Conservation (phyloP, 2,329 filamentous ascomycete species). For the Fusarium algeriense region DNA sequence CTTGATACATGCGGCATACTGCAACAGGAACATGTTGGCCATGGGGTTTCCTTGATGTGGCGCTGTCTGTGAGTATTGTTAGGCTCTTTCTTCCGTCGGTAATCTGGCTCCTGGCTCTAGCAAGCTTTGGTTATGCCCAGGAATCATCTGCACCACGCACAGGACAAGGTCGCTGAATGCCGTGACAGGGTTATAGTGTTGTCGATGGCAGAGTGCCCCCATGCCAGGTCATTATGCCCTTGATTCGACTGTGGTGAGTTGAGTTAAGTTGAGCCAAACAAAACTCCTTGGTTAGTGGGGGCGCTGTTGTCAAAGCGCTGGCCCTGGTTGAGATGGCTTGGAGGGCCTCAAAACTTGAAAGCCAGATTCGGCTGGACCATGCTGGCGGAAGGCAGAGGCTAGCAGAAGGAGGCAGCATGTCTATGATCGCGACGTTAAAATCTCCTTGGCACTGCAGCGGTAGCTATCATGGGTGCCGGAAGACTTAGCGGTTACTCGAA, state of each 20-base stretch:
- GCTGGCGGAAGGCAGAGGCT: neutral
- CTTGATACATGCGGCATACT: neutral
- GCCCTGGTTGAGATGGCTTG: neutral
- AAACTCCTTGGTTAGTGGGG: neutral
- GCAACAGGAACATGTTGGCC: neutral
- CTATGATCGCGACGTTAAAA: neutral
- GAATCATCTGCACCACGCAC: neutral
- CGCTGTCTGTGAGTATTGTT: neutral
- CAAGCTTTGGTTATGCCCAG: neutral
- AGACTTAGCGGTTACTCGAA: neutral
- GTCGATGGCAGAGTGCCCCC: neutral
- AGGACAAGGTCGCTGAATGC: neutral
- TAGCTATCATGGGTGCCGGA: neutral
- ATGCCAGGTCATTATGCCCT: neutral
- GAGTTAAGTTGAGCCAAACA: neutral
- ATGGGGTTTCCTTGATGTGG: neutral
- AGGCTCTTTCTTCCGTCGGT: neutral
- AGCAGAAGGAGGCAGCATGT: neutral
- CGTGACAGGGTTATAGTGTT: neutral
- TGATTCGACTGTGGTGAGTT: neutral
- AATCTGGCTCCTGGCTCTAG: neutral
- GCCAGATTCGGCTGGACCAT: neutral
- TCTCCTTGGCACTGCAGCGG: neutral
- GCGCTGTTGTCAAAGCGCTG: neutral
- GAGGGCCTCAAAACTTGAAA: constrained; percentile 2